A percentile compares a stretch with the other conserved stretches of the same genome.
Evolutionary conservation across 257 asterid genomes (phyloP).

Genomic region (Nicotiana knightiana): DNA sequence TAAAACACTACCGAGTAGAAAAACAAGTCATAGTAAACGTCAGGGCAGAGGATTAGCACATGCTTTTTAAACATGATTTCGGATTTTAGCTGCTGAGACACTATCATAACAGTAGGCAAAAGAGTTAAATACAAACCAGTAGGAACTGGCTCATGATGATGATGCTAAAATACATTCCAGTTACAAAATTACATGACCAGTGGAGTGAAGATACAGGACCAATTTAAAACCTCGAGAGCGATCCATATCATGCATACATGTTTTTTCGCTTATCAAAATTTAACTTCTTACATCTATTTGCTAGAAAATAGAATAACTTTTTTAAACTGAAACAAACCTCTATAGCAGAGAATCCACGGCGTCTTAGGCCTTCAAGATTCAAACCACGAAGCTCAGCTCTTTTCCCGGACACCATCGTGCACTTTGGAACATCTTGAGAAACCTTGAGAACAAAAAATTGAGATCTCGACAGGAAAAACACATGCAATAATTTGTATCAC

Average conservation of each 20-base stretch:
- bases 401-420: slow-evolving; percentile 92
- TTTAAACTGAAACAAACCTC: slow-evolving; percentile 45
- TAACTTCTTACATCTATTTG: neutral
- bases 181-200: neutral
- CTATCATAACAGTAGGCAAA: neutral
- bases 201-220: neutral
- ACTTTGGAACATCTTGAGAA: slow-evolving; percentile 88
- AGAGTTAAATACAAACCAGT: neutral
- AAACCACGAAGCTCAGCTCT: slow-evolving; percentile 93
- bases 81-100: neutral
- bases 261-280: neutral
- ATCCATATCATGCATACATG: neutral
- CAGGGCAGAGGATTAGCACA: neutral
- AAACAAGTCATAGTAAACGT: neutral
- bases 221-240: neutral
- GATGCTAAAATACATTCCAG: neutral
- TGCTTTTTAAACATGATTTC: neutral
- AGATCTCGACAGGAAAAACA: neutral
- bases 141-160: neutral
- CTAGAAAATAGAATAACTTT: neutral
- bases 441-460: slow-evolving; percentile 35
- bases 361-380: slow-evolving; percentile 86
- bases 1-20: neutral
- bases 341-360: slow-evolving; percentile 62
- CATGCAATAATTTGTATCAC: neutral